phyloP scores from a whole-genome alignment of 23 red algal species.

The Cyanidioschyzon merolae region DNA sequence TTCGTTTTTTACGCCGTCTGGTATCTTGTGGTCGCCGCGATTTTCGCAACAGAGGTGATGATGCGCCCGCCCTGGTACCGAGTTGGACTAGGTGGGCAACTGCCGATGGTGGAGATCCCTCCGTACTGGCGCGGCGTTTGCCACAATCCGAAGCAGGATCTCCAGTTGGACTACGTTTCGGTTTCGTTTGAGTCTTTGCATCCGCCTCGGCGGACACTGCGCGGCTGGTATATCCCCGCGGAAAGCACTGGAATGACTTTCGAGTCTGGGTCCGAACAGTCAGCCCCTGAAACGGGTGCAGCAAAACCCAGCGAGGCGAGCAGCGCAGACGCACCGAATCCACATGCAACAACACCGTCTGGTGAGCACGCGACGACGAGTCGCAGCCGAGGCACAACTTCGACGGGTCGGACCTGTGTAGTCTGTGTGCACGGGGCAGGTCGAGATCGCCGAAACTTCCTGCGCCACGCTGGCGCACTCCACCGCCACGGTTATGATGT shows the following conservation, averaged over 20 bases:
- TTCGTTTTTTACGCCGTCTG: conserved; percentile 29
- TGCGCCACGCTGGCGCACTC: conserved; percentile 50
- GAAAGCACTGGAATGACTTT: not conserved
- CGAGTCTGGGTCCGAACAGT: not conserved
- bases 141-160: conserved; percentile 57
- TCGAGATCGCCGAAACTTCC: conserved; percentile 70
- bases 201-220: conserved; percentile 9
- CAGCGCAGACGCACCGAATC: no score
- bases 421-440: conserved; percentile 80
- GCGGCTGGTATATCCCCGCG: conserved; percentile 54
- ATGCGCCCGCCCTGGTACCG: conserved; percentile 90
- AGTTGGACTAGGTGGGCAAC: conserved; percentile 18
- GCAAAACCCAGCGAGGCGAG: no score
- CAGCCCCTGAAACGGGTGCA: not conserved
- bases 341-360: no score
- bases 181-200: conserved; percentile 19
- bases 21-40: conserved; percentile 43
- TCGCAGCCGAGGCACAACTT: not conserved
- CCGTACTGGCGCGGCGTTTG: conserved; percentile 62
- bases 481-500: conserved; percentile 42
- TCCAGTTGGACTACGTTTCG: conserved; percentile 33
- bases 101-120: conserved; percentile 40
- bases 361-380: not conserved
- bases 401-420: conserved; percentile 3
- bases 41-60: conserved; percentile 66